Base-by-base conservation (phyloP, 2,329 filamentous ascomycete genomes). In the Tolypocladium amazonense region DNA sequence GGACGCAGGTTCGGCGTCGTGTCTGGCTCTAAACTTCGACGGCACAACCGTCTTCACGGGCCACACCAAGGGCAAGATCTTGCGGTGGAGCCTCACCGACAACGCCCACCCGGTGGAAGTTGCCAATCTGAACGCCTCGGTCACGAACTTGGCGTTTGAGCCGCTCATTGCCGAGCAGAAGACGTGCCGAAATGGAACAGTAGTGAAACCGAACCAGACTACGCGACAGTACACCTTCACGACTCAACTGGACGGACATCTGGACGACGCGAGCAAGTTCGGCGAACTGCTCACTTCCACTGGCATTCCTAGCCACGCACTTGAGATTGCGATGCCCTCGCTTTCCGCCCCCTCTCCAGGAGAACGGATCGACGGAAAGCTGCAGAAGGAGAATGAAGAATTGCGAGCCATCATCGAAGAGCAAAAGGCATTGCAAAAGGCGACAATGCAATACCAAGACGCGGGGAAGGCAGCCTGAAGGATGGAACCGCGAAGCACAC, bases 161-260 rank as follows among this genome's bases (percentile, higher is more conserved):
- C 81, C 85, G 12, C 85, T 89, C 76, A 61, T 79, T 79, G 66
- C 71, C 74, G 62, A 66, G 25, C 60, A 66, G 11, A 67, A 67
- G 63, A 67, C 69, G 63, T 81, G 79, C 23, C 80, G 83, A 65
- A 77, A 81, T 20, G 73, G 82, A 27, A 81, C 80, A 1, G 81
- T 97, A 30, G 80, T 93, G 62, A 97, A 96, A 76, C 93, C 93
- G n/a, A 86, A 85, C 62, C 81, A 88, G 62, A 85, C 81, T 56
- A 81, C 83, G 62, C 78, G 82, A 45, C 82, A 80, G 63, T 91
- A 92, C 69, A 81, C 80, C 4, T 79, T 90, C 62, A 86, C 80
- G 20, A 77, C 85, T 15, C 87, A 90, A 70, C 76, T 92, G n/a
- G 77, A 77, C 18, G 68, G 73, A 0, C 73, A 77, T 47, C 61